Conservation (phyloP, 2,329 filamentous ascomycete species). For the Stachybotrys chlorohalonatus region DNA sequence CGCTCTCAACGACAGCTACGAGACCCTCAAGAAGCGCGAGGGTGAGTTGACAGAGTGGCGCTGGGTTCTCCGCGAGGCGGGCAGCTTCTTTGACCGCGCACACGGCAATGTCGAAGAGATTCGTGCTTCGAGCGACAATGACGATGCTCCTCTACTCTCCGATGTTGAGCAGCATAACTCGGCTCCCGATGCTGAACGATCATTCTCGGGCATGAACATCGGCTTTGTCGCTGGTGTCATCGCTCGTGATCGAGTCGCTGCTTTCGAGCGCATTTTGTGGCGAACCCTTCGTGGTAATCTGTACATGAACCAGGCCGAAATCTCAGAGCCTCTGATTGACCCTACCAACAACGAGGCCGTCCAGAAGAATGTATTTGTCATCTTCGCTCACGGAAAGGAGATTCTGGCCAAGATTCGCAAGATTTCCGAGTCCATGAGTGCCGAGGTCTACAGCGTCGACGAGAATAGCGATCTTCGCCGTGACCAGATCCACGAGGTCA, state of each 20-base stretch:
- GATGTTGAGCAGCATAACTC: conserved; percentile 79
- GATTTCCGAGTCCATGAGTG: conserved; percentile 95
- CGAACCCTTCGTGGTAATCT: conserved; percentile 92
- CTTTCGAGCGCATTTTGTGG: conserved; percentile 97
- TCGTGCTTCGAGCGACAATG: conserved; percentile 77
- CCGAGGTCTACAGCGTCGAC: conserved; percentile 92
- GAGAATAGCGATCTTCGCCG: conserved; percentile 93
- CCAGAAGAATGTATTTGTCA: conserved; percentile 98
- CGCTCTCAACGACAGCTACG: conserved; percentile 94
- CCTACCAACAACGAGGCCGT: conserved; percentile 86
- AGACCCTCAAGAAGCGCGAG: conserved; percentile 95
- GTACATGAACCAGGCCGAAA: conserved; percentile 99
- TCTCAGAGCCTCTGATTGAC: conserved; percentile 85
- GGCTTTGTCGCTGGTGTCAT: conserved; percentile 97
- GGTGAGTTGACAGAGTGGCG: conserved; percentile 97
- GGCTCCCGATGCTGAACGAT: conserved; percentile 64
- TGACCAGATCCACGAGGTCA: conserved; percentile 96
- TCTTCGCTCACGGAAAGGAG: conserved; percentile 97
- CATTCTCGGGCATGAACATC: conserved; percentile 97
- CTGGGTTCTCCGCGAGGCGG: conserved; percentile 93
- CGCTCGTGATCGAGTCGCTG: conserved; percentile 79
- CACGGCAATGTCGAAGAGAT: conserved; percentile 97
- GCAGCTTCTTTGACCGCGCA: conserved; percentile 93
- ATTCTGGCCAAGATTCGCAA: conserved; percentile 98
- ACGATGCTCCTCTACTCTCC: conserved; percentile 86